Percentiles rank a stretch among this genome's conserved stretches.
phyloP scores from a whole-genome alignment of 1,284 basidiomycete genomes.

The Fereydounia khargensis region DNA sequence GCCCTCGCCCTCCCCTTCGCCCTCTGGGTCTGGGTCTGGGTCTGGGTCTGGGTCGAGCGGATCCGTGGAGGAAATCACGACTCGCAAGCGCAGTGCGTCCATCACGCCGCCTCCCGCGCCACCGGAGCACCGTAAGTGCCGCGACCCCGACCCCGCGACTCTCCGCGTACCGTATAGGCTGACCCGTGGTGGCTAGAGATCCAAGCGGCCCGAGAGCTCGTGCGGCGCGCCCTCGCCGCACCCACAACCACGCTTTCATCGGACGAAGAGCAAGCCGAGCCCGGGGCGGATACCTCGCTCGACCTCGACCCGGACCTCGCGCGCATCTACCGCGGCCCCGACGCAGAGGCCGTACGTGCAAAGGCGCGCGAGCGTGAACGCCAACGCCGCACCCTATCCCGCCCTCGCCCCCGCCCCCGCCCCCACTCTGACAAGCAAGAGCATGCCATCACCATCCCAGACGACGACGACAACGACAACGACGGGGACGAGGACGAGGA shows the following conservation, averaged over 20 bases:
- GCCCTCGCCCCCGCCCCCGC: background rate
- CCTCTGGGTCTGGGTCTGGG: too few species aligned
- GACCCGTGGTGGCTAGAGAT: constrained; percentile 17
- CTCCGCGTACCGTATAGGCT: too few species aligned
- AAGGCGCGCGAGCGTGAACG: constrained; percentile 9
- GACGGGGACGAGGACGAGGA: background rate
- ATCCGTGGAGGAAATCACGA: too few species aligned
- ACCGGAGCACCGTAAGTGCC: background rate
- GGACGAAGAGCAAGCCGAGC: constrained; percentile 2
- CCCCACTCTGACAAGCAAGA: too few species aligned
- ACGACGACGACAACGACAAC: background rate
- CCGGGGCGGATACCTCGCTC: constrained; percentile 5
- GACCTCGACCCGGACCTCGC: constrained; percentile 39
- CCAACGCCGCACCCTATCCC: constrained; percentile 3
- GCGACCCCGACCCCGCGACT: background rate
- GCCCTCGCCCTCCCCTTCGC: too few species aligned
- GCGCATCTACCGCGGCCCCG: constrained; percentile 24
- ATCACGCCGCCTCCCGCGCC: constrained; percentile 15
- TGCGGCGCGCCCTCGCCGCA: constrained; percentile 9
- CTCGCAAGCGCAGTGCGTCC: constrained; percentile 3
- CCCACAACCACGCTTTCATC: background rate
- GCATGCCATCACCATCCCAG: background rate
- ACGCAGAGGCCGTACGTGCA: constrained; percentile 32
- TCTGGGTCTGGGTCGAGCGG: too few species aligned
- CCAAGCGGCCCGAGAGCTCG: constrained; percentile 18